Evolutionary conservation across 495 filamentous ascomycete genomes (phyloP), one percentile per base, ranked within the genome.

Genomic region (Talaromyces liani): DNA sequence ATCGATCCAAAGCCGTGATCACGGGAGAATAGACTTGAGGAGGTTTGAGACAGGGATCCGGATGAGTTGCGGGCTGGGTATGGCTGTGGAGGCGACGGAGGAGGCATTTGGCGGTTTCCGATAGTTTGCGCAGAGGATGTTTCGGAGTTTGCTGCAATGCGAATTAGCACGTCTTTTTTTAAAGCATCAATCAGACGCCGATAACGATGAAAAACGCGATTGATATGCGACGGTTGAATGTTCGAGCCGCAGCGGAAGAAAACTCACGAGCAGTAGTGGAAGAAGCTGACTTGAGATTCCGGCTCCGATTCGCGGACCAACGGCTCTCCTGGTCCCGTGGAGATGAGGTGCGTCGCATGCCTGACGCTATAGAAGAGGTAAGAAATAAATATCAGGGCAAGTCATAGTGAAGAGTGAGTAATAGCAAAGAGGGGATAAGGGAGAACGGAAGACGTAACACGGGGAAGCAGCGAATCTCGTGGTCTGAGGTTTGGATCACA

Each of bases 21-120:
- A 67, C 86, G 81, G 33, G 74, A 73, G 63, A 83, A 81, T 58
- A 80, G 76, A 45, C 76, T 75, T 34, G 78, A 65, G 47, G 72
- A 74, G 36, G 76, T 75, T 20, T 74, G 72, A 47, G 79, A 67
- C 66, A 60, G 39, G 39, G 73, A 73, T 55, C 71, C 74, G 24
- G 80, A 72, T 65, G 75, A 75, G 41, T 74, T 75, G 62, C 80
- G 73, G 45, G 75, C 70, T 41, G 74, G 70, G 63, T 80, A 80
- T 59, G 79, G 78, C 67, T 84, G 84, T 27, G 85, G 83, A 49
- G 85, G 80, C 22, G 83, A 83, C 4, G 84, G 84, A 27, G 85
- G 84, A 61, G 80, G 81, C 84, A 88, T 88, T 62, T 82, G 79
- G 59, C 83, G 82, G 66, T 66, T 73, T 33, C 71, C 73, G 69